Evolutionary conservation across 2,329 filamentous ascomycete genomes (phyloP), one percentile per base, ranked within the genome.

Genomic region (Ophiostoma ips): DNA sequence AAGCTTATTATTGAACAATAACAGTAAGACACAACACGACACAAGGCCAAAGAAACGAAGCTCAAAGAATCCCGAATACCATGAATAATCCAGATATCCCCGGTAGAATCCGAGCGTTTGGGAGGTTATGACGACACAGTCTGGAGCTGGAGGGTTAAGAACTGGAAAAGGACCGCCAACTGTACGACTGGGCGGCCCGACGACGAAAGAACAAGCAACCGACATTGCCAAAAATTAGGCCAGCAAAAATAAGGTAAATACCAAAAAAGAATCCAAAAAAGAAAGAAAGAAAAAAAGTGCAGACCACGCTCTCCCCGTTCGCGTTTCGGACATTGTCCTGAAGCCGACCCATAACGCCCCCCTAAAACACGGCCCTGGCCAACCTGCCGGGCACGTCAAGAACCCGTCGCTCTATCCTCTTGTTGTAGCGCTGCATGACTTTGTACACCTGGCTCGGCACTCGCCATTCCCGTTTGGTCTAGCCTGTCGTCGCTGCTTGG

Each of bases 321-420:
- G 51, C 51, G 51, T 38, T 50, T 52, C 51, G 51, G 51, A 52
- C 51, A 52, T 52, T 34, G 44, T 48, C 21, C 37, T 47, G 24
- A 52, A 16, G 45, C 51, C 51, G 51, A 52, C 51, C 51, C 47
- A 50, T 38, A n/a, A n/a, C n/a, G n/a, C 15, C n/a, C 15, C 12
- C 40, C 24, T 13, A 46, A 37, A 15, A 18, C 31, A 16, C 21
- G 12, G n/a, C 18, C 18, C 19, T 19, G 31, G 13, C 18, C 13
- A 28, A 8, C 5, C 24, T 28, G 8, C 43, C 30, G 43, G 31
- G 10, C n/a, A 46, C 11, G 30, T 18, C 28, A 33, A 34, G 43
- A 33, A n/a, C 34, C 31, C 31, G 43, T 19, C 30, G 3, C 5
- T 30, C 9, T 21, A 15, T 30, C 16, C 21, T 30, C 9, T 30